These are phyloP conservation scores for Vicia villosa DNA, from an alignment of 306 rosid genomes.

Conservation along the genomic window DNA sequence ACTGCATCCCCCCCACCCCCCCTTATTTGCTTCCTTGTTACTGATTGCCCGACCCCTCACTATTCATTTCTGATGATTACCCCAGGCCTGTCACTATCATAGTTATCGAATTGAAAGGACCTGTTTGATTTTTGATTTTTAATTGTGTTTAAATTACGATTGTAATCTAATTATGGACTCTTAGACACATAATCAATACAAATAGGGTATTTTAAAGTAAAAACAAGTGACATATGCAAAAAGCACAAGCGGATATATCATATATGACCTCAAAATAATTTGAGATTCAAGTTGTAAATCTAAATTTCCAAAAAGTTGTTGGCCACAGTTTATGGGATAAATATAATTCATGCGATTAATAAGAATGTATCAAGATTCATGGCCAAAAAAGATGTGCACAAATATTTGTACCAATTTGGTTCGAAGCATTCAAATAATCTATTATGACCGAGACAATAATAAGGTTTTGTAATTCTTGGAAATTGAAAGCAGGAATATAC, in stretches of 20 bases:
- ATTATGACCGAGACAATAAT: not conserved
- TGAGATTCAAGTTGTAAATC: not conserved
- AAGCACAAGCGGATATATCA: not conserved
- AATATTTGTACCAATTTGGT: not conserved
- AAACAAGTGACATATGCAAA: not conserved
- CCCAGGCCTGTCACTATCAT: not conserved
- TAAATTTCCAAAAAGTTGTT: not conserved
- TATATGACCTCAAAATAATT: not conserved
- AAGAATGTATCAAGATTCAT: not conserved
- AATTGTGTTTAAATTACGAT: not conserved
- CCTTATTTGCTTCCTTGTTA: not conserved
- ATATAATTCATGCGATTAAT: not conserved
- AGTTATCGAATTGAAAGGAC: not conserved
- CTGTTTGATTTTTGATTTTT: not conserved
- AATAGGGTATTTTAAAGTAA: not conserved
- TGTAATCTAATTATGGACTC: not conserved
- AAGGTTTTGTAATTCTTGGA: not conserved
- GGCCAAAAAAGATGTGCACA: not conserved
- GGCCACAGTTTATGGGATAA: not conserved
- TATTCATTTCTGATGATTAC: not conserved
- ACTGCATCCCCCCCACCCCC: not conserved
- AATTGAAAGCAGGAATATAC: not conserved
- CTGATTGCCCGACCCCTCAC: not conserved
- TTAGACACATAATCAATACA: not conserved
- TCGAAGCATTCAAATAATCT: not conserved